Base-by-base conservation (phyloP, 805 yeast genomes). In the Ogataea methanolica region DNA sequence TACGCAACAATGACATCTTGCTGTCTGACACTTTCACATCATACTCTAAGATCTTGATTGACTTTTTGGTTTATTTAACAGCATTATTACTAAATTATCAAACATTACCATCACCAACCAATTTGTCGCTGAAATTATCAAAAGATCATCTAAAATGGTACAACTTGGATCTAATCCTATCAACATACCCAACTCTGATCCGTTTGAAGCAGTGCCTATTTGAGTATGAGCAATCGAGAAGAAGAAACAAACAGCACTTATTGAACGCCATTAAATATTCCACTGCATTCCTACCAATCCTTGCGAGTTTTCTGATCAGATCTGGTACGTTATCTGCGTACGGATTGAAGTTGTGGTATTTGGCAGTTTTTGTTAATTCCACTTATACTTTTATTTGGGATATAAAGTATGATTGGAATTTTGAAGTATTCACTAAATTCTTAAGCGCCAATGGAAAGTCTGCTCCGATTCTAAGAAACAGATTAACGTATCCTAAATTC, bases 381-480 rank as follows among this genome's bases (percentile, higher is more conserved):
- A 57, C 79, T 0, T 94, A 86, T 63, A 78, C 96, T 15, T 86
- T 88, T 50, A 69, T 80, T 46, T 94, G 99, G 99, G 99, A 94
- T 65, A 66, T 92, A 12, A 76, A 76, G 43, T 80, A 80, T 75
- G 99, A 94, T 69, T 94, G 99, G 99, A 80, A 82, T 39, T 72
- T 89, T 42, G 75, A 76, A 11, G 58, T 85, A 8, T 71, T 85
- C 57, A 72, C 71, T 40, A 54, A 58, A 36, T 58, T 62, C 33
- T 42, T 64, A 29, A 44, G 49, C 15, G 46, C 54, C 7, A 43
- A 50, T 16, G 42, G 47, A 8, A 52, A 52, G 16, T 37, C 52
- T 19, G 39, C 52, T 4, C 58, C 58, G 3, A 17, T 61, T 1
- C 49, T 71, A 33, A 60, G 75, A 50, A 51, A 59, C 21, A 60